These are phyloP conservation scores for Saccharum hybrid DNA, from an alignment of 202 grass and related monocot genomes.

Conservation along the genomic window DNA sequence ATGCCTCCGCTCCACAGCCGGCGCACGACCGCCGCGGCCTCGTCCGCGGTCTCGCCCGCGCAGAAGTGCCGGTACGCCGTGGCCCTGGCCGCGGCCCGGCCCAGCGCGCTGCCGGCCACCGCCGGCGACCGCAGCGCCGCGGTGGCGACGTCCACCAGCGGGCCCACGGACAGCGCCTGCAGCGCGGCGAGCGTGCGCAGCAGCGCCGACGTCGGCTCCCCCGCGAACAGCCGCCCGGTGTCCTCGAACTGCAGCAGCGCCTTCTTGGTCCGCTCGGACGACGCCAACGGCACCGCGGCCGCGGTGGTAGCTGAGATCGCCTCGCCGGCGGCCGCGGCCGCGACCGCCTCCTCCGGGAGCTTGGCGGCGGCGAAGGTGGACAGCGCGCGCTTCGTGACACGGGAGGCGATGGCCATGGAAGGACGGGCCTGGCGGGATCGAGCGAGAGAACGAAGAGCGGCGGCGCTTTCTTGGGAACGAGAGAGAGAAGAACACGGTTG, in stretches of 20 bases:
- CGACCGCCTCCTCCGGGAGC: slow-evolving; percentile 58
- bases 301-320: too few species aligned
- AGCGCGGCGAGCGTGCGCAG: slow-evolving; percentile 66
- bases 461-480: background rate
- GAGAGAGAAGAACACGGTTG: background rate
- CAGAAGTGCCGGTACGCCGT: slow-evolving; percentile 79
- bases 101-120: slow-evolving; percentile 54
- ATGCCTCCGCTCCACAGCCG: slow-evolving; percentile 61
- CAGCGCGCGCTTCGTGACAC: slow-evolving; percentile 48
- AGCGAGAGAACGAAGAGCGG: too few species aligned
- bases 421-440: background rate
- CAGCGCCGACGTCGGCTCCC: slow-evolving; percentile 56
- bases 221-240: slow-evolving; percentile 69
- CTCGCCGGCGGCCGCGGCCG: too few species aligned
- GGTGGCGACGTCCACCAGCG: slow-evolving; percentile 59
- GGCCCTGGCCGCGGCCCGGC: slow-evolving; percentile 52
- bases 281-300: background rate
- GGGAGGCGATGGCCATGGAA: slow-evolving; percentile 76
- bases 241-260: slow-evolving; percentile 57
- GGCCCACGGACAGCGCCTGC: slow-evolving; percentile 64
- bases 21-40: slow-evolving; percentile 58
- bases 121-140: slow-evolving; percentile 53
- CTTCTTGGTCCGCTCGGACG: background rate
- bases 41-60: slow-evolving; percentile 72
- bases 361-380: slow-evolving; percentile 63